Evolutionary conservation across 805 yeast species (phyloP).

Genomic region (Candida ulmi): DNA sequence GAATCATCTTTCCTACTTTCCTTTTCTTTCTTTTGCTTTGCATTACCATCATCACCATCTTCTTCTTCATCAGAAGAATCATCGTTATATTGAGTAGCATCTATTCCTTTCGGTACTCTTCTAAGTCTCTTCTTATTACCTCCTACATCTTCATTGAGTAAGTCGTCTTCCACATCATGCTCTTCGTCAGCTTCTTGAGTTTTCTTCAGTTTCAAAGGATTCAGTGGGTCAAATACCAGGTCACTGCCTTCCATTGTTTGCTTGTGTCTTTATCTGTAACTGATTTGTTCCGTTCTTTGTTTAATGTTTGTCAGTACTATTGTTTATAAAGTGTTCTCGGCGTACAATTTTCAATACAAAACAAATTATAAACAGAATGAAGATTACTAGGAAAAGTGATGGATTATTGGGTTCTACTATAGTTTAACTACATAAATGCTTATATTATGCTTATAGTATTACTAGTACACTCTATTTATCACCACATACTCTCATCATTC

Average conservation of each 20-base stretch:
- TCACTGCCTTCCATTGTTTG: too few species aligned
- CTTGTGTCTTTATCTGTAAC: background rate
- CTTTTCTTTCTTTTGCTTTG: slow-evolving; percentile 26
- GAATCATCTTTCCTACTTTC: slow-evolving; percentile 14
- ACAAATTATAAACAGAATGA: background rate
- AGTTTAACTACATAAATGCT: too few species aligned
- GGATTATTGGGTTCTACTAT: too few species aligned
- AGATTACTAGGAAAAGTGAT: too few species aligned
- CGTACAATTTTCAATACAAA: too few species aligned
- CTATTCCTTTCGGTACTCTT: slow-evolving; percentile 9
- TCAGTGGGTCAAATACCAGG: slow-evolving; percentile 15
- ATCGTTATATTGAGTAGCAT: slow-evolving; percentile 19
- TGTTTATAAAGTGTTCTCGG: too few species aligned
- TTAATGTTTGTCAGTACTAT: too few species aligned
- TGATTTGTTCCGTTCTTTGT: background rate
- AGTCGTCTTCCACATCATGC: slow-evolving; percentile 14
- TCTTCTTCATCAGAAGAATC: slow-evolving; percentile 28
- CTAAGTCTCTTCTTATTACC: slow-evolving; percentile 13
- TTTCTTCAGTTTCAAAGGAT: slow-evolving; percentile 15
- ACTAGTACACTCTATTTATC: too few species aligned
- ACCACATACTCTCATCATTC: slow-evolving; percentile 25
- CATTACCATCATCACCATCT: slow-evolving; percentile 14
- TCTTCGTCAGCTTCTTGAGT: slow-evolving; percentile 9
- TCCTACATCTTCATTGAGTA: slow-evolving; percentile 20
- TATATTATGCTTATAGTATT: too few species aligned